Evolutionary conservation across 345 rosid genomes (phyloP), one percentile per base, ranked within the genome.

Genomic region (Rhodamnia rubescens): DNA sequence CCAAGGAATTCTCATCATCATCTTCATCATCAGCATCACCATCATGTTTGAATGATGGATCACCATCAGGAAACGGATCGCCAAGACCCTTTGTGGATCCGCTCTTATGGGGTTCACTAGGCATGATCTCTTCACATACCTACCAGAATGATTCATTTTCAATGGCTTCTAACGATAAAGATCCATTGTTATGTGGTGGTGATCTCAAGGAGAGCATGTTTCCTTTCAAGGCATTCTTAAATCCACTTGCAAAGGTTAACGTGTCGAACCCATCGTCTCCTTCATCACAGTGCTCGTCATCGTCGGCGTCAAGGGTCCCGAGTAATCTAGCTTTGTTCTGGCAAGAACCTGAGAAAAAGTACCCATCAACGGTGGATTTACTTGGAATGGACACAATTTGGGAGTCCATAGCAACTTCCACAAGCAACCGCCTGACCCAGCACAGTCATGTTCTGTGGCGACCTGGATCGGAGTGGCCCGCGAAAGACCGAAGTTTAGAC

Each of bases 241-340:
- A 91, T 57, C 89, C 90, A 20, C 89, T 90, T 84, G 93, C 92
- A 69, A 69, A 32, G 78, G 36, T 32, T 36, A 1, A 40, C 22
- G 12, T 26, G 21, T 64, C 81, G 11, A 53, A 84, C 22, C 88
- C 87, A 0, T 78, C 89, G 27, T 85, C 91, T 61, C 91, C 92
- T 7, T 85, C 89, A 80, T 83, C 88, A 36, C 78, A 69, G 22
- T 51, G 83, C 49, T 83, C 87, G 58, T 80, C 88, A 32, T 88
- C 89, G 10, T 74, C 85, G 87, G 53, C 86, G 53, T 88, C 92
- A 11, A 93, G 89, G 74, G 86, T 89, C 83, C 95, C 96, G 85
- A 91, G 91, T 54, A 40, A 69, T 69, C 89, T 95, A 57, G 86
- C 92, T 85, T 89, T 96, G 89, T 92, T 93, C 88, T 88, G 90